Evolutionary conservation across 352 stramenopile genomes (phyloP).

Genomic region (Globisporangium cylindrosporum): DNA sequence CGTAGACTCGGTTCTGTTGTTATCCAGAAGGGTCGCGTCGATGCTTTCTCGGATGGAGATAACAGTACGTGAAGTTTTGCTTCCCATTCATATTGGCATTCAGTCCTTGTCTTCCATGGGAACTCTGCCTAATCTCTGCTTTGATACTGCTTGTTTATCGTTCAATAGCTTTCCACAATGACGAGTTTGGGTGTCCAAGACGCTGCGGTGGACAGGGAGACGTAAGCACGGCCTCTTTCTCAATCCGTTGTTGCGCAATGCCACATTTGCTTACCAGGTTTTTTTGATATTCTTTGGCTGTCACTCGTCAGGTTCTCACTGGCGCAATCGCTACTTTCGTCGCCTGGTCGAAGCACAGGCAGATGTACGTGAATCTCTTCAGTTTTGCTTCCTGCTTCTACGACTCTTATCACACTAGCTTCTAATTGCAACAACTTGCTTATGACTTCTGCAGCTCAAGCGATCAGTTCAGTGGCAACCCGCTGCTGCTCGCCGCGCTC

Average conservation of each 20-base stretch:
- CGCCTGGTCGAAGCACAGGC: constrained; percentile 52
- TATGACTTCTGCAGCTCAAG: constrained; percentile 11
- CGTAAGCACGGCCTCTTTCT: constrained; percentile 33
- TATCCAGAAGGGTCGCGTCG: constrained; percentile 78
- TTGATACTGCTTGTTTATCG: not conserved
- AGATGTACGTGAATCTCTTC: constrained; percentile 29
- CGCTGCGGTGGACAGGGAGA: constrained; percentile 92
- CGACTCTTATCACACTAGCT: not conserved
- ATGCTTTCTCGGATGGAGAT: constrained; percentile 78
- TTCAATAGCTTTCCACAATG: constrained; percentile 33
- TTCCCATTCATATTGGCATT: not conserved
- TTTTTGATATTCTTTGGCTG: not conserved
- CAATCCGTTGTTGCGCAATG: not conserved
- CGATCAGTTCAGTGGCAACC: constrained; percentile 38
- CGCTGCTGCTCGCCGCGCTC: constrained; percentile 65
- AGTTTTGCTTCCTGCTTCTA: not conserved
- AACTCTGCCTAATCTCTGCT: not conserved
- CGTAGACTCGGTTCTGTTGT: constrained; percentile 79
- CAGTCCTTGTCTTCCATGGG: not conserved
- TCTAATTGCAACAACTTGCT: not conserved
- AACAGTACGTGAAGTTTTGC: constrained; percentile 33
- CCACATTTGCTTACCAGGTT: not conserved
- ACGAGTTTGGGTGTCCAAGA: constrained; percentile 69
- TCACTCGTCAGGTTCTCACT: constrained; percentile 55
- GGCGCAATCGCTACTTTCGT: constrained; percentile 81